A percentile compares a stretch with the other conserved stretches of the same genome.
These are phyloP conservation scores for Pholiota molesta DNA, from an alignment of 768 basidiomycete species.

Conservation along the genomic window DNA sequence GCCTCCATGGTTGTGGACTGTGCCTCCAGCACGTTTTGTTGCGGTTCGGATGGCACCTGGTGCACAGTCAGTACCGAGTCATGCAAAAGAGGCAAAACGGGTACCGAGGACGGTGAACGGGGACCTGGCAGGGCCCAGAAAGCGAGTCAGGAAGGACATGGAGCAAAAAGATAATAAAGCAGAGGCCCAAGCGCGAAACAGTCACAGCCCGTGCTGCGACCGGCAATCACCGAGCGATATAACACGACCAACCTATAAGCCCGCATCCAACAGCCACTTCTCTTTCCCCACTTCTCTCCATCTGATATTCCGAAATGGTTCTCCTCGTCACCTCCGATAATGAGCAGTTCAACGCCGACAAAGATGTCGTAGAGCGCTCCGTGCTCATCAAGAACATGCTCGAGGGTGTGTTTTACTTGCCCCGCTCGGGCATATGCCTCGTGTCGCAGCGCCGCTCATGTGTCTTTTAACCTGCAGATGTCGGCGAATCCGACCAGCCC, in stretches of 20 bases:
- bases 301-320: conserved; percentile 57
- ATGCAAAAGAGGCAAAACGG: conserved; percentile 8
- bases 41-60: conserved; percentile 86
- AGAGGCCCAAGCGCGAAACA: conserved; percentile 22
- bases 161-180: conserved; percentile 28
- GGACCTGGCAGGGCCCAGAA: conserved; percentile 34
- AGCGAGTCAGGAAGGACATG: conserved; percentile 56
- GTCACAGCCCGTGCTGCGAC: conserved; percentile 15
- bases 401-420: conserved; percentile 65
- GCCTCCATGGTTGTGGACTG: conserved; percentile 89
- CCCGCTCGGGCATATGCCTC: neutral
- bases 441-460: neutral
- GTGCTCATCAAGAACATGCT: conserved; percentile 99
- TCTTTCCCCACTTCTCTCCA: conserved; percentile 19
- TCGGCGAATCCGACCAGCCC: conserved; percentile 92
- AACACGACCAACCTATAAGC: conserved; percentile 30
- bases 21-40: conserved; percentile 96
- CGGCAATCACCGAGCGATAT: conserved; percentile 46
- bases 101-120: conserved; percentile 57
- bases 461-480: conserved; percentile 55
- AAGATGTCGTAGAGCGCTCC: conserved; percentile 92
- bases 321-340: conserved; percentile 93
- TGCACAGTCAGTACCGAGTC: conserved; percentile 6
- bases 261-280: conserved; percentile 20
- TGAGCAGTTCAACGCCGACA: conserved; percentile 92